Conservation (phyloP, 2,329 filamentous ascomycete genomes). For the Talaromyces sp. region DNA sequence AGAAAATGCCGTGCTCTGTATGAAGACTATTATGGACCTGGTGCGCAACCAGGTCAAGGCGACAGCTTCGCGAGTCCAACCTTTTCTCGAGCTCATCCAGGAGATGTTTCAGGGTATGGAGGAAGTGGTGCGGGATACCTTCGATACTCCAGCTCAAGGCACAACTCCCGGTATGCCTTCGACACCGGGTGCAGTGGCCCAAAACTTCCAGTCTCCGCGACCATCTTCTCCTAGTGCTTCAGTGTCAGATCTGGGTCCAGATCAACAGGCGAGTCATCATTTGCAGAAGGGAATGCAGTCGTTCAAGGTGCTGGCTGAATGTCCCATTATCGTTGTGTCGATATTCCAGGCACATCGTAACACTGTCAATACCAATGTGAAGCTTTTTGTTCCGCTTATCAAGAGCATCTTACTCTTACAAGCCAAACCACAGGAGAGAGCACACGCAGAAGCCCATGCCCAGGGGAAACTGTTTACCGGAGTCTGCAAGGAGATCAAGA, state of each 20-base stretch:
- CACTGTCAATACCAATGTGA: conserved; percentile 78
- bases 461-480: conserved; percentile 83
- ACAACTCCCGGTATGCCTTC: conserved; percentile 45
- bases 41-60: conserved; percentile 87
- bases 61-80: conserved; percentile 74
- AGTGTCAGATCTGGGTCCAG: conserved; percentile 70
- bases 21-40: conserved; percentile 97
- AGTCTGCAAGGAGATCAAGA: conserved; percentile 88
- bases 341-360: conserved; percentile 89
- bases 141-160: conserved; percentile 67
- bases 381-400: conserved; percentile 87
- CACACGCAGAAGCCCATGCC: conserved; percentile 76
- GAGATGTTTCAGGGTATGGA: conserved; percentile 96
- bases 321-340: conserved; percentile 96
- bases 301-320: conserved; percentile 97
- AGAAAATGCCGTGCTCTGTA: conserved; percentile 95
- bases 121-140: conserved; percentile 86
- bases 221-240: conserved; percentile 85
- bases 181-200: conserved; percentile 47
- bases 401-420: conserved; percentile 84
- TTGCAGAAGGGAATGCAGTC: conserved; percentile 94
- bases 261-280: conserved; percentile 75
- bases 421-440: conserved; percentile 87
- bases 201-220: conserved; percentile 79
- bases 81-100: conserved; percentile 85